These are phyloP conservation scores for Claviceps purpurea DNA, from an alignment of 2,329 filamentous ascomycete genomes.

Conservation along the genomic window DNA sequence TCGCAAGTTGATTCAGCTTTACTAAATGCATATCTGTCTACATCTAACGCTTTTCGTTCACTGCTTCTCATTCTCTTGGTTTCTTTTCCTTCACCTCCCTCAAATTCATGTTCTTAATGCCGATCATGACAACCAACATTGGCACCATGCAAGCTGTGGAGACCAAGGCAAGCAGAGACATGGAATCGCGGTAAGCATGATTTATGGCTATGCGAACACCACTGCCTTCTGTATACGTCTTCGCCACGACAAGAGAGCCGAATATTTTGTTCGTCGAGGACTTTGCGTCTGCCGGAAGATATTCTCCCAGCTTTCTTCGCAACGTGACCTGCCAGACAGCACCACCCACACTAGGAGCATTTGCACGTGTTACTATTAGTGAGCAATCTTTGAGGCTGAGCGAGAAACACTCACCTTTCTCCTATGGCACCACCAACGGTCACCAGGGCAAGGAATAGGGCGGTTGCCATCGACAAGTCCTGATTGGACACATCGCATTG, in stretches of 20 bases:
- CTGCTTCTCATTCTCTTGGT: background rate
- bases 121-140: slow-evolving; percentile 9
- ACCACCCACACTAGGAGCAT: slow-evolving; percentile 15
- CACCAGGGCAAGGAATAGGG: slow-evolving; percentile 19
- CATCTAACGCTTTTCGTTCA: too few species aligned
- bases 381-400: background rate
- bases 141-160: slow-evolving; percentile 7
- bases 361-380: background rate
- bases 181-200: slow-evolving; percentile 8
- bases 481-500: slow-evolving; percentile 18
- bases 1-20: too few species aligned
- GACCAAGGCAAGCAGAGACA: slow-evolving; percentile 10
- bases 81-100: background rate
- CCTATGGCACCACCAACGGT: slow-evolving; percentile 17
- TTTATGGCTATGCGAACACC: slow-evolving; percentile 9
- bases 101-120: slow-evolving; percentile 9
- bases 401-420: slow-evolving; percentile 10
- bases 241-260: slow-evolving; percentile 13
- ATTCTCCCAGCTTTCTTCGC: slow-evolving; percentile 9
- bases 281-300: slow-evolving; percentile 10
- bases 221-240: slow-evolving; percentile 6
- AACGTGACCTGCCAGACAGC: slow-evolving; percentile 19
- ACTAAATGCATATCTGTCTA: too few species aligned
- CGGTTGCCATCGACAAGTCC: slow-evolving; percentile 21
- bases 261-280: slow-evolving; percentile 11